phyloP scores from a whole-genome alignment of 768 basidiomycete genomes.

The Tephrocybe sp. region DNA sequence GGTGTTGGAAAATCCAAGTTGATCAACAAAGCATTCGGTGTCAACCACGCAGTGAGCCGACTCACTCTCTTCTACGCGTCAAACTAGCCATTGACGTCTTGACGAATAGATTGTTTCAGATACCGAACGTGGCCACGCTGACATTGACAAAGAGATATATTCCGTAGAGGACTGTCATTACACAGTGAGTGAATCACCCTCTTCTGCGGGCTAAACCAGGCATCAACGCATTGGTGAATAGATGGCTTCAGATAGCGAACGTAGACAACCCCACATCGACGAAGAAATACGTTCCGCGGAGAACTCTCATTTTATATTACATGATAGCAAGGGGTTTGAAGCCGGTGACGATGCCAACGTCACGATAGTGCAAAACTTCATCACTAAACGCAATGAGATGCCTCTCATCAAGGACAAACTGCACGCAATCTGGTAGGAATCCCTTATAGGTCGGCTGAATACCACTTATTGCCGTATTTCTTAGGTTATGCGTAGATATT shows the following conservation, averaged over 20 bases:
- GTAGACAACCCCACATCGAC: constrained; percentile 25
- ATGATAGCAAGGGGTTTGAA: constrained; percentile 30
- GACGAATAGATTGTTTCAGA: constrained; percentile 20
- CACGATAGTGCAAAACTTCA: constrained; percentile 23
- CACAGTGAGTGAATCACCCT: constrained; percentile 31
- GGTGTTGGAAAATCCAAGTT: constrained; percentile 29
- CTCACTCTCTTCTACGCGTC: too few species aligned
- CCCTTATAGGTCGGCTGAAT: neutral
- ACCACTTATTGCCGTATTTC: neutral
- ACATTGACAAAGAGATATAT: constrained; percentile 26
- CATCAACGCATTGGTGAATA: constrained; percentile 3
- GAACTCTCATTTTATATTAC: constrained; percentile 28
- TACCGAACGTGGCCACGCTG: constrained; percentile 16
- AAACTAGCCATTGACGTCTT: too few species aligned
- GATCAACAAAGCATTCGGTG: constrained; percentile 27
- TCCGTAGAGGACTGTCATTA: constrained; percentile 24
- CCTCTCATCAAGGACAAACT: constrained; percentile 23
- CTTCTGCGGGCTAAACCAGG: too few species aligned
- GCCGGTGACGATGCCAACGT: constrained; percentile 23
- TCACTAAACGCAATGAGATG: constrained; percentile 16
- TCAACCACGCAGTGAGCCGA: constrained; percentile 20
- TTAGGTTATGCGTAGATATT: constrained; percentile 29
- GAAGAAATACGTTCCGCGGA: constrained; percentile 22
- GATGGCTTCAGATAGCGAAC: constrained; percentile 19
- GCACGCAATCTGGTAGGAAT: constrained; percentile 28